Evolutionary conservation across 345 rosid genomes (phyloP), one percentile per base, ranked within the genome.

Genomic region (Garcia nutans): DNA sequence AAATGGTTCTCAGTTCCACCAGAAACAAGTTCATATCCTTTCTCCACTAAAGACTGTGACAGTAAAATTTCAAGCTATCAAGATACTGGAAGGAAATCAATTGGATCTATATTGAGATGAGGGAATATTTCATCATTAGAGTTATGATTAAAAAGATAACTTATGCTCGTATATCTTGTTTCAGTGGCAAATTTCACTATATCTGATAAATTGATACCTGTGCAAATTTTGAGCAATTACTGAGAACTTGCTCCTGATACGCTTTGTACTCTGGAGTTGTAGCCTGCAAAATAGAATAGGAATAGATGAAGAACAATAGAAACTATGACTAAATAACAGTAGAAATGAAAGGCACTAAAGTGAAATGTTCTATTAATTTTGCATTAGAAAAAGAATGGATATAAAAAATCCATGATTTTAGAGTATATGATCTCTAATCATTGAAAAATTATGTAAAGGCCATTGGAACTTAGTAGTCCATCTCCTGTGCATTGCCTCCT

Each of bases 1-100:
- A 96, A 71, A 83, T 96, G 99, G 88, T 93, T 96, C 68, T 96
- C 99, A 19, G 99, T 96, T 76, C 98, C 99, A 65, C 99, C 97
- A 78, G 99, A 96, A 75, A 96, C 98, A 77, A 96, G 91, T 23
- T 93, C 97, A 79, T 93, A 93, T 19, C 99, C 98, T 28, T 26
- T 76, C 86, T 76, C 72, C 49, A 67, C 63, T 77, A 96, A 86
- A 68, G 95, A 84, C 99, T 96, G 86, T 80, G 76, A 71, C 71
- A 78, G 70, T 13, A 63, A 65, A 61, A 3, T 42, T 59, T 70
- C 9, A 23, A 31, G 68, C 42, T 31, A 47, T 82, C 47, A 78
- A 67, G 62, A 64, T 41, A 59, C 16, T 72, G 56, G 65, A 68
- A 56, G 12, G 63, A 54, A 71, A 47, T 11, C 44, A 56, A 45